phyloP scores from a whole-genome alignment of 148 eudicot species.

The Amaranthus cruentus region DNA sequence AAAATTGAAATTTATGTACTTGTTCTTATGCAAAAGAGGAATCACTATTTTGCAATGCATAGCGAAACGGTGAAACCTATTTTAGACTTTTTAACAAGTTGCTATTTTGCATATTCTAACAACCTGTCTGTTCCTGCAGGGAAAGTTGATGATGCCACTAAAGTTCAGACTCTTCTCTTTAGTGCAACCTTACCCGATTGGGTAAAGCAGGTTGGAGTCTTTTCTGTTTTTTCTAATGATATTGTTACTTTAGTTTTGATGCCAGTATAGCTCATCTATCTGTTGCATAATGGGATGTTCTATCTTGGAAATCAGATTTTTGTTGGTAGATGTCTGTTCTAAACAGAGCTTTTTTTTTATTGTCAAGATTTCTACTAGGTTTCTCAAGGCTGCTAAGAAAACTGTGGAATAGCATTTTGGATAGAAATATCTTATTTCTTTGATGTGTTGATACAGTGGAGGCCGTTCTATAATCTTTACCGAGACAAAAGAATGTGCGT shows the following conservation, averaged over 20 bases:
- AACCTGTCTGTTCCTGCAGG: conserved; percentile 33
- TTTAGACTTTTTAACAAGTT: not conserved
- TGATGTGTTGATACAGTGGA: conserved; percentile 44
- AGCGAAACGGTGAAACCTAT: not conserved
- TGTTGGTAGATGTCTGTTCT: not conserved
- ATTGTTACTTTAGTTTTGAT: not conserved
- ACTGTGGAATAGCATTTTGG: conserved; percentile 43
- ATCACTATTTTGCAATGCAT: not conserved
- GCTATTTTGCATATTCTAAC: not conserved
- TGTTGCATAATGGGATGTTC: not conserved
- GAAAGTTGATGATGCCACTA: conserved; percentile 75
- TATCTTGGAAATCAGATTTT: not conserved
- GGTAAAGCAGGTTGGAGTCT: conserved; percentile 61
- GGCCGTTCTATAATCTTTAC: conserved; percentile 84
- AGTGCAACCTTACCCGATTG: conserved; percentile 90
- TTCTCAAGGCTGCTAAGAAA: conserved; percentile 66
- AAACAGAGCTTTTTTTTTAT: conserved; percentile 9
- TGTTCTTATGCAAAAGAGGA: too few species aligned
- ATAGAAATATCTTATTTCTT: not conserved
- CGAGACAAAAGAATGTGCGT: conserved; percentile 75
- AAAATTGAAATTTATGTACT: too few species aligned
- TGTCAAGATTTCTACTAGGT: conserved; percentile 58
- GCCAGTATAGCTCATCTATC: not conserved
- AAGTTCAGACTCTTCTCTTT: conserved; percentile 92
- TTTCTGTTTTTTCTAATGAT: not conserved